Conservation (phyloP, 768 basidiomycete genomes). For the Chalciporus sphaerocephalus region DNA sequence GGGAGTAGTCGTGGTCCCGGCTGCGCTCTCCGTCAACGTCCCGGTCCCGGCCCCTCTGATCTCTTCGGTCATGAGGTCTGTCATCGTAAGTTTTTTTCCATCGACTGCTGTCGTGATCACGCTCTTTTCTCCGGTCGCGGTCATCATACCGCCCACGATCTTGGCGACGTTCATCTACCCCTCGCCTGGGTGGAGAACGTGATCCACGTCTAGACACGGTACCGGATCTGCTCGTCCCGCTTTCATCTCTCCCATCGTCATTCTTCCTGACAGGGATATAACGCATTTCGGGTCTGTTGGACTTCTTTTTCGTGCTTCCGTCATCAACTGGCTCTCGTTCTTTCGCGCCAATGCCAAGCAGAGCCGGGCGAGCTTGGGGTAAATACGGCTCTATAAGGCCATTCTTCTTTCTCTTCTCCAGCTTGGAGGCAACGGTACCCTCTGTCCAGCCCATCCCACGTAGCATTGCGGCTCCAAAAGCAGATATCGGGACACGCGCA, state of each 20-base stretch:
- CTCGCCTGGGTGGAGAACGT: slow-evolving; percentile 40
- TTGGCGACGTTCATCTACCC: slow-evolving; percentile 5
- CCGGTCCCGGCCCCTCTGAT: slow-evolving; percentile 14
- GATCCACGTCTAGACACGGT: slow-evolving; percentile 47
- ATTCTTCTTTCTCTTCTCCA: slow-evolving; percentile 46
- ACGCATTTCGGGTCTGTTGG: slow-evolving; percentile 54
- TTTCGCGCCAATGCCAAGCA: slow-evolving; percentile 93
- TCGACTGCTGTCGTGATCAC: slow-evolving; percentile 9
- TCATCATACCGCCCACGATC: slow-evolving; percentile 13
- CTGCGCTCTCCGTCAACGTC: slow-evolving; percentile 28
- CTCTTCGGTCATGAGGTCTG: slow-evolving; percentile 16
- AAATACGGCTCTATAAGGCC: slow-evolving; percentile 75
- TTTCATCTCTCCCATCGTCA: slow-evolving; percentile 42
- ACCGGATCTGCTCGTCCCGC: slow-evolving; percentile 33
- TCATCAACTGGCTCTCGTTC: slow-evolving; percentile 71
- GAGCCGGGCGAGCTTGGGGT: slow-evolving; percentile 75
- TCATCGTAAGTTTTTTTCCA: slow-evolving; percentile 13
- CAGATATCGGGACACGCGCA: slow-evolving; percentile 82
- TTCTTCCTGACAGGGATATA: slow-evolving; percentile 82
- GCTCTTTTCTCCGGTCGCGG: slow-evolving; percentile 15
- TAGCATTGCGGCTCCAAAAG: slow-evolving; percentile 89
- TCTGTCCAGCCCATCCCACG: slow-evolving; percentile 98
- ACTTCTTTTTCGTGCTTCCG: slow-evolving; percentile 53
- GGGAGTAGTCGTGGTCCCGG: slow-evolving; percentile 31
- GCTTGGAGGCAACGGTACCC: slow-evolving; percentile 62